Conservation (phyloP, 2,329 filamentous ascomycete genomes). For the Chalara sp. region DNA sequence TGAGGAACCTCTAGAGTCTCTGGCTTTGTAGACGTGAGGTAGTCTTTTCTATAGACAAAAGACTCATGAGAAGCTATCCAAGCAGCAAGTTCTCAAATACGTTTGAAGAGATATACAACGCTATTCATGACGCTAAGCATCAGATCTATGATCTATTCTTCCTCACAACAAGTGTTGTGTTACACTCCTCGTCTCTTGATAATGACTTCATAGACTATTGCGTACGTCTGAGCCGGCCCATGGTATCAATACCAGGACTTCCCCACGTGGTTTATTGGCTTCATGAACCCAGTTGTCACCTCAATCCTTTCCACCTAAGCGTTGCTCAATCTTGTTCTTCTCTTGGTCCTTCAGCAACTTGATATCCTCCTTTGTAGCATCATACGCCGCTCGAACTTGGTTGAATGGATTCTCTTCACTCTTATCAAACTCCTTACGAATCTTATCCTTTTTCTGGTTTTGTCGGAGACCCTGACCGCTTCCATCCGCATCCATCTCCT, state of each 20-base stretch:
- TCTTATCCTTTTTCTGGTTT: slow-evolving; percentile 77
- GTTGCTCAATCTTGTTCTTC: slow-evolving; percentile 66
- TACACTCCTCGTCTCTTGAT: neutral
- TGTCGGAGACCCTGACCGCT: slow-evolving; percentile 64
- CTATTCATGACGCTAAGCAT: too few species aligned
- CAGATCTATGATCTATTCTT: too few species aligned
- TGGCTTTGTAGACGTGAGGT: too few species aligned
- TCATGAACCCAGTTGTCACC: slow-evolving; percentile 21
- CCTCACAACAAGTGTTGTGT: neutral
- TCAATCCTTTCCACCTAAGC: slow-evolving; percentile 37
- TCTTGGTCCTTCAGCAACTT: slow-evolving; percentile 58
- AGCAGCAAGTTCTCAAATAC: too few species aligned
- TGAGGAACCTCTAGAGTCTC: too few species aligned
- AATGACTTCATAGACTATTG: neutral
- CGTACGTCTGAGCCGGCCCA: neutral
- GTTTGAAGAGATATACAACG: too few species aligned
- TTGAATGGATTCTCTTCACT: slow-evolving; percentile 94
- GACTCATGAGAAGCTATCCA: too few species aligned
- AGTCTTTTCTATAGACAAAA: too few species aligned
- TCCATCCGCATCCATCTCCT: slow-evolving; percentile 80
- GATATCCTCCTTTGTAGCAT: slow-evolving; percentile 74
- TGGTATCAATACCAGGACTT: neutral
- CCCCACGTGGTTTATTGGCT: neutral
- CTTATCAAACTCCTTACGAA: slow-evolving; percentile 91
- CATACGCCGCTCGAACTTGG: slow-evolving; percentile 69